Percentiles rank a stretch among this genome's conserved stretches.
Evolutionary conservation across 345 rosid species (phyloP).

Genomic region (Salix dunnii): DNA sequence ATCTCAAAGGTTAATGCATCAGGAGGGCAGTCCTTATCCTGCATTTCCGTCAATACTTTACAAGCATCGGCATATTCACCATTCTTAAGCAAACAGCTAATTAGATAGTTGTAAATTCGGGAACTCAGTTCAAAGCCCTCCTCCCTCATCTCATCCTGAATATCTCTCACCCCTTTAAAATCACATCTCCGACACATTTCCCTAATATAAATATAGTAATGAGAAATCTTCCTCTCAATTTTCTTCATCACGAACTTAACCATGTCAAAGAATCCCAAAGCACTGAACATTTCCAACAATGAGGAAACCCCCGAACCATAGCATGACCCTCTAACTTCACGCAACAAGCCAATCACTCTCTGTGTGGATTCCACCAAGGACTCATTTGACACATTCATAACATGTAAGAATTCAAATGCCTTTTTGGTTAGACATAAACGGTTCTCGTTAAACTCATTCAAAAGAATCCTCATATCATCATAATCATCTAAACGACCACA

Average conservation of each 20-base stretch:
- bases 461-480: slow-evolving; percentile 24
- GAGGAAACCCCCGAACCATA: slow-evolving; percentile 35
- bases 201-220: slow-evolving; percentile 32
- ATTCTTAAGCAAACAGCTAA: slow-evolving; percentile 39
- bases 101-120: slow-evolving; percentile 31
- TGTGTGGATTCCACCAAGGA: slow-evolving; percentile 17
- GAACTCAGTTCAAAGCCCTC: slow-evolving; percentile 25
- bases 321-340: slow-evolving; percentile 36
- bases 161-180: slow-evolving; percentile 26
- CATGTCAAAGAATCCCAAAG: slow-evolving; percentile 34
- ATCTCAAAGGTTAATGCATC: slow-evolving; percentile 52
- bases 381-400: slow-evolving; percentile 17
- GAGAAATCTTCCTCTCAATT: slow-evolving; percentile 29
- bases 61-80: slow-evolving; percentile 27
- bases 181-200: slow-evolving; percentile 35
- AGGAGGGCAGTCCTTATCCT: slow-evolving; percentile 32
- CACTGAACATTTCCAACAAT: slow-evolving; percentile 39
- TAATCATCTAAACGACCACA: slow-evolving; percentile 47
- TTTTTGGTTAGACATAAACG: slow-evolving; percentile 28
- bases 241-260: slow-evolving; percentile 40
- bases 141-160: slow-evolving; percentile 40
- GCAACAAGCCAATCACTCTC: slow-evolving; percentile 33
- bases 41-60: slow-evolving; percentile 37
- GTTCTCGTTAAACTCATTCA: slow-evolving; percentile 25
- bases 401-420: slow-evolving; percentile 42